Percentiles rank a stretch among this genome's conserved stretches.
Evolutionary conservation across 495 filamentous ascomycete species (phyloP).

Genomic region (Neurospora sp.): DNA sequence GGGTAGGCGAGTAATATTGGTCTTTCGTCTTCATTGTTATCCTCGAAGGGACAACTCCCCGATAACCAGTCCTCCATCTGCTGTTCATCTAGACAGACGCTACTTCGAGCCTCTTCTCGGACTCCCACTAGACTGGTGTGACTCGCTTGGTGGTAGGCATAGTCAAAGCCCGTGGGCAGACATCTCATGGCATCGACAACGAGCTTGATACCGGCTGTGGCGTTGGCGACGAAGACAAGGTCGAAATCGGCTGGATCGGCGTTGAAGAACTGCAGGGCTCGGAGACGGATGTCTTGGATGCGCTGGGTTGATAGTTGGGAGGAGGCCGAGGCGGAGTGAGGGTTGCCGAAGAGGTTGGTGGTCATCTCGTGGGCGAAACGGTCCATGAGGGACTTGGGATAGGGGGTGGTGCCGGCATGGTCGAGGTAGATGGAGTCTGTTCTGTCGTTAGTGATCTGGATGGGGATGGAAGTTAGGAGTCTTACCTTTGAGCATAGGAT

Average conservation of each 20-base stretch:
- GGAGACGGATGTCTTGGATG: slow-evolving; percentile 66
- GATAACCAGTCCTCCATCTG: slow-evolving; percentile 62
- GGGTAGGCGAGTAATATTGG: slow-evolving; percentile 68
- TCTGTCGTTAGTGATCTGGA: slow-evolving; percentile 8
- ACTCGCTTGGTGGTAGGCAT: slow-evolving; percentile 71
- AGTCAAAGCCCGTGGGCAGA: slow-evolving; percentile 58
- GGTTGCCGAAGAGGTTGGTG: slow-evolving; percentile 76
- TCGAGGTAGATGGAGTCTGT: slow-evolving; percentile 76
- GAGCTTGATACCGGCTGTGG: slow-evolving; percentile 83
- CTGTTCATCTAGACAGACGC: slow-evolving; percentile 56
- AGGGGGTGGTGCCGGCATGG: slow-evolving; percentile 81
- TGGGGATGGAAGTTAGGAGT: no score
- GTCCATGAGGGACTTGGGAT: slow-evolving; percentile 72
- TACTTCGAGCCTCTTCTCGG: slow-evolving; percentile 56
- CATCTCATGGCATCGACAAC: slow-evolving; percentile 66
- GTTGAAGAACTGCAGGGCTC: slow-evolving; percentile 68
- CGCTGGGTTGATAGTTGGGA: slow-evolving; percentile 65
- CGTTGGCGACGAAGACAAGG: slow-evolving; percentile 83
- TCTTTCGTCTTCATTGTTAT: not conserved
- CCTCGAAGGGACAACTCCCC: slow-evolving; percentile 13
- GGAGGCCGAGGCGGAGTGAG: slow-evolving; percentile 75
- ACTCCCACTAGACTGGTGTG: slow-evolving; percentile 86
- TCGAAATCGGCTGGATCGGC: slow-evolving; percentile 79
- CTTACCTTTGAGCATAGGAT: slow-evolving; percentile 76
- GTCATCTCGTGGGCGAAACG: slow-evolving; percentile 66